These are phyloP conservation scores for Ambrosiella cleistominuta DNA, from an alignment of 2,329 filamentous ascomycete genomes.

Conservation along the genomic window DNA sequence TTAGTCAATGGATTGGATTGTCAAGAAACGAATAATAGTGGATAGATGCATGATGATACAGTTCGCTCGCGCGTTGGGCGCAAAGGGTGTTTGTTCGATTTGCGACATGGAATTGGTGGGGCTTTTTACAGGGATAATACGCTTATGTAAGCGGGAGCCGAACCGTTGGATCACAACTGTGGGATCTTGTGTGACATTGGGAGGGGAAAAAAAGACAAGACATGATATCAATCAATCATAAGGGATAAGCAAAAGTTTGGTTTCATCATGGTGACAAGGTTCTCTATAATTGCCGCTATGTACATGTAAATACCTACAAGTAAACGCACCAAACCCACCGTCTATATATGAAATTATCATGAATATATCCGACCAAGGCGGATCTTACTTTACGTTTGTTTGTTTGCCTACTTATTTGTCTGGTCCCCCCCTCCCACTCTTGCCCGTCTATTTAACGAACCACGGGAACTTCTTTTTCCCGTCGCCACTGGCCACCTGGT, in stretches of 20 bases:
- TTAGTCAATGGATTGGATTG: too few species aligned
- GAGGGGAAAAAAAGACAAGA: background rate
- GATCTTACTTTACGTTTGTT: background rate
- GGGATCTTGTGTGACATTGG: background rate
- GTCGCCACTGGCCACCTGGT: slow-evolving; percentile 26
- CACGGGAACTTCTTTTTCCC: slow-evolving; percentile 50
- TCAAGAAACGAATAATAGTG: too few species aligned
- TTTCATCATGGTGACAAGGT: background rate
- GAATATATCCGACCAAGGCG: background rate
- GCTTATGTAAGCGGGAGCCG: too few species aligned
- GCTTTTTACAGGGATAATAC: too few species aligned
- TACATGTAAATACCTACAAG: background rate
- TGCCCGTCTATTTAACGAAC: slow-evolving; percentile 33
- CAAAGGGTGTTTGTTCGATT: too few species aligned
- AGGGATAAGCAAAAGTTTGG: too few species aligned
- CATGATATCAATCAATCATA: background rate
- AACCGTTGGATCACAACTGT: too few species aligned
- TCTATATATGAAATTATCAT: slow-evolving; percentile 1
- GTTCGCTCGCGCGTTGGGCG: too few species aligned
- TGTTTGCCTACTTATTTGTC: too few species aligned
- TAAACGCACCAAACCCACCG: background rate
- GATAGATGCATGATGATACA: too few species aligned
- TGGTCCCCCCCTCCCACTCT: background rate
- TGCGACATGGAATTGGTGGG: too few species aligned
- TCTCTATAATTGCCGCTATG: background rate